Percentiles rank a stretch among this genome's conserved stretches.
These are phyloP conservation scores for Globisporangium parvum DNA, from an alignment of 352 stramenopile genomes.

Conservation along the genomic window DNA sequence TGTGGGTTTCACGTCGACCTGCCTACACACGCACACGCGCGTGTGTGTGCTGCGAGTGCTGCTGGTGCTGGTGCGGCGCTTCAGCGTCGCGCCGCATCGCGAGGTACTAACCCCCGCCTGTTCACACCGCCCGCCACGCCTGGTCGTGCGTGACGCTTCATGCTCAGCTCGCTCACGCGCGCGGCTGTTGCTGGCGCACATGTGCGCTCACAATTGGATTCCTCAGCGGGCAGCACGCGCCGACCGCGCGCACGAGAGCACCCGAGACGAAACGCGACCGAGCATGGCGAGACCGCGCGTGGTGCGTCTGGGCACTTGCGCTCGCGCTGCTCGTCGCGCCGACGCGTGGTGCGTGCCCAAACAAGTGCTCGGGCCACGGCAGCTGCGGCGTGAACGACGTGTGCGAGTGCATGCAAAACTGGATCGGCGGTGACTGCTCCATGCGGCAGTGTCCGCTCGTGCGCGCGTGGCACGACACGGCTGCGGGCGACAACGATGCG, in stretches of 20 bases:
- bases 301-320: slow-evolving; percentile 24
- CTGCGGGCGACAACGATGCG: slow-evolving; percentile 32
- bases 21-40: too few species aligned
- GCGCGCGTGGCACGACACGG: slow-evolving; percentile 46
- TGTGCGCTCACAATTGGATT: slow-evolving; percentile 14
- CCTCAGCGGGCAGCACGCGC: neutral
- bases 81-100: too few species aligned
- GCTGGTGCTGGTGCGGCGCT: too few species aligned
- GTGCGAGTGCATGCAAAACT: slow-evolving; percentile 84
- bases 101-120: neutral
- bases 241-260: too few species aligned
- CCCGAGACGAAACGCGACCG: neutral
- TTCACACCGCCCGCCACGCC: neutral
- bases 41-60: too few species aligned
- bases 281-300: slow-evolving; percentile 16
- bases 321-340: slow-evolving; percentile 22
- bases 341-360: slow-evolving; percentile 36
- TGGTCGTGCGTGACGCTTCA: neutral
- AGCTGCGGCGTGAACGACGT: slow-evolving; percentile 69
- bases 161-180: neutral
- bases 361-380: slow-evolving; percentile 88
- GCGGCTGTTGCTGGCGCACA: neutral
- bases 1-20: too few species aligned
- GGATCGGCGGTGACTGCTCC: slow-evolving; percentile 40
- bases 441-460: slow-evolving; percentile 32